These are phyloP conservation scores for Epichloe uncinata DNA, from an alignment of 2,329 filamentous ascomycete genomes.

Conservation along the genomic window DNA sequence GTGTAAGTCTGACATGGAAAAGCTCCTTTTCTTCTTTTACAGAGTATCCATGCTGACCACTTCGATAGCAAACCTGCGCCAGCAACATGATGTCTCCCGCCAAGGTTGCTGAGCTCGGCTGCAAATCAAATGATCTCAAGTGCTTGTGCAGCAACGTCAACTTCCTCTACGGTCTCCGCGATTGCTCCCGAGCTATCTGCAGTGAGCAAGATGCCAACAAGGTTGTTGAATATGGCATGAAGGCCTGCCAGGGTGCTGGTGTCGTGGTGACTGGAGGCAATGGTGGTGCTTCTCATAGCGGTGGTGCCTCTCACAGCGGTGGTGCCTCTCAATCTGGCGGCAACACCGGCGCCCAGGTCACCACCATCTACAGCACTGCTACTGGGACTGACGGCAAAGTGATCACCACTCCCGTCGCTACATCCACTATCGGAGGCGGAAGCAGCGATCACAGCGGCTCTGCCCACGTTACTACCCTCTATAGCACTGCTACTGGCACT, in stretches of 20 bases:
- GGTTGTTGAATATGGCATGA: conserved; percentile 26
- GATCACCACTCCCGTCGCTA: conserved; percentile 23
- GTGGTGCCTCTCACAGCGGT: not conserved
- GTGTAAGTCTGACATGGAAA: conserved; percentile 27
- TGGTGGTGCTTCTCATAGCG: conserved; percentile 1
- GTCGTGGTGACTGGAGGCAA: conserved; percentile 17
- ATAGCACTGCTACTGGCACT: conserved; percentile 21
- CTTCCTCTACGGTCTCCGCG: conserved; percentile 36
- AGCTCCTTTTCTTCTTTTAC: too few relatives aligned
- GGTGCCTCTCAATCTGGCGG: conserved; percentile 1
- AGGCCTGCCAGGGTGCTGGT: conserved; percentile 25
- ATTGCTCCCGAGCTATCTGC: conserved; percentile 36
- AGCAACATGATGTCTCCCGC: conserved; percentile 33
- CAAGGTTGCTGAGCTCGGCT: conserved; percentile 32
- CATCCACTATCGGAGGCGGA: conserved; percentile 18
- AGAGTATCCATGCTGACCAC: conserved; percentile 4
- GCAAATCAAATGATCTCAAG: conserved; percentile 24
- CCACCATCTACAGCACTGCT: conserved; percentile 24
- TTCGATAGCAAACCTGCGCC: conserved; percentile 33
- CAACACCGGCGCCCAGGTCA: conserved; percentile 6
- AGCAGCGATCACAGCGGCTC: conserved; percentile 6
- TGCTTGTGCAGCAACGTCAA: conserved; percentile 35
- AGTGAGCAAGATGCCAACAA: conserved; percentile 19
- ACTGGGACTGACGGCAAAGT: conserved; percentile 19
- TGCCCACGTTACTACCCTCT: conserved; percentile 20